Base-by-base conservation (phyloP, 495 filamentous ascomycete genomes). In the Xylaria flabelliformis region DNA sequence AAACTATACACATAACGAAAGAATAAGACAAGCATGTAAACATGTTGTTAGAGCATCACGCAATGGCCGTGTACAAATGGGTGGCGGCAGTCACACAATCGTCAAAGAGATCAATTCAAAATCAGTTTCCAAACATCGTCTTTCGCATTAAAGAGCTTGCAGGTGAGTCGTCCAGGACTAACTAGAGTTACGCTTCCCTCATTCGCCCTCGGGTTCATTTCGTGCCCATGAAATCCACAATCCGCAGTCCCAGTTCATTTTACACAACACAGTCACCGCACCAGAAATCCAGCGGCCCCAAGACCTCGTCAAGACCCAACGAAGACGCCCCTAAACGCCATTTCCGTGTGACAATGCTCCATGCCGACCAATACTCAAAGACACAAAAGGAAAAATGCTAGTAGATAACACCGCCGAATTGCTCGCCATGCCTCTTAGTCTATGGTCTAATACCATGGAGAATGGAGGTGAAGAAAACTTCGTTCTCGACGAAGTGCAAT, bases 401-500 rank as follows among this genome's bases (percentile, higher is more conserved):
- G 48, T 46, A 56, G 59, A 55, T 48, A 64, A 26, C 46, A 59
- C 46, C 63, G 29, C 39, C 26, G 46, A 39, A 67, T 72, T 64
- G 70, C 70, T 64, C 51, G 70, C 42, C 70, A 72, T 61, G 62
- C 50, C 67, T 72, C 53, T 72, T 61, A 51, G 19, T 72, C 70
- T 72, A 72, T 67, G 36, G 70, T 72, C 64, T 48, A 72, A 72
- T 67, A 41, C 63, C 70, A 51, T 9, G 63, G 15, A 17, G 53
- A 26, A 53, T 21, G 55, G 24, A 19, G 62, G 36, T 1, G 41
- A 69, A 48, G 53, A 42, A 39, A 15, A 21, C 29, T 48, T 42
- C 50, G 65, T 71, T 19, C 19, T 62, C 8, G 66, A 68, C 19
- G 62, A 46, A 44, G 70, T 42, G 64, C 26, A 68, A 62, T 70